Evolutionary conservation across 1,139 yeast genomes (phyloP), one percentile per base, ranked within the genome.

Genomic region (Saccharomycopsis phalli): DNA sequence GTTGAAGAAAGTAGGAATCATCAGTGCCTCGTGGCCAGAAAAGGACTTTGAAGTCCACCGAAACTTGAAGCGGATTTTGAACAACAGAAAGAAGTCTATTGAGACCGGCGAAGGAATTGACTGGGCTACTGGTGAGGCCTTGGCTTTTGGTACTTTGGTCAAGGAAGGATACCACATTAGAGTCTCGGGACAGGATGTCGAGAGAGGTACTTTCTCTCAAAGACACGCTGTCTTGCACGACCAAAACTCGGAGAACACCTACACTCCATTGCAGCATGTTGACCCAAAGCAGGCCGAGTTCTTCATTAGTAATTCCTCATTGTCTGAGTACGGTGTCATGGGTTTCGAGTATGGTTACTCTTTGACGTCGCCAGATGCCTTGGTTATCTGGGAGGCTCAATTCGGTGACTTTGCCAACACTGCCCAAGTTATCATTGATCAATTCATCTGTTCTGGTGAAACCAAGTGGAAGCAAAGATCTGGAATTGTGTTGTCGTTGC

Each of bases 371-470:
- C 99, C 99, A 50, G 96, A 91, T 60, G 91, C 95, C 44, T 76
- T 84, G 48, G 97, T 91, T 45, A 81, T 82, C 70, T 93, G 99
- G 99, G 99, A 93, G 69, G 98, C 98, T 44, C 99, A 93, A 71
- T 93, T 93, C 56, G 99, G 99, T 76, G 99, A 93, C 68, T 93
- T 93, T 56, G 98, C 98, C 57, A 93, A 93, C 73, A 91, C 97
- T 53, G 98, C 96, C 25, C 98, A 93, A 71, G 97, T 93, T 51
- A 81, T 93, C 54, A 74, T 86, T 55, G 99, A 93, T 65, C 98
- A 93, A 70, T 93, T 91, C 62, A 75, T 93, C 58, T 86, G 97
- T 37, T 87, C 91, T 59, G 98, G 94, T 61, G 99, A 93, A 69
- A 77, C 87, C 53, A 93, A 93, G 68, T 93, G 99, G 99, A 83